Percentiles rank a stretch among this genome's conserved stretches.
Evolutionary conservation across 2,329 filamentous ascomycete genomes (phyloP).

Genomic region (Hymenoscyphus occultus): DNA sequence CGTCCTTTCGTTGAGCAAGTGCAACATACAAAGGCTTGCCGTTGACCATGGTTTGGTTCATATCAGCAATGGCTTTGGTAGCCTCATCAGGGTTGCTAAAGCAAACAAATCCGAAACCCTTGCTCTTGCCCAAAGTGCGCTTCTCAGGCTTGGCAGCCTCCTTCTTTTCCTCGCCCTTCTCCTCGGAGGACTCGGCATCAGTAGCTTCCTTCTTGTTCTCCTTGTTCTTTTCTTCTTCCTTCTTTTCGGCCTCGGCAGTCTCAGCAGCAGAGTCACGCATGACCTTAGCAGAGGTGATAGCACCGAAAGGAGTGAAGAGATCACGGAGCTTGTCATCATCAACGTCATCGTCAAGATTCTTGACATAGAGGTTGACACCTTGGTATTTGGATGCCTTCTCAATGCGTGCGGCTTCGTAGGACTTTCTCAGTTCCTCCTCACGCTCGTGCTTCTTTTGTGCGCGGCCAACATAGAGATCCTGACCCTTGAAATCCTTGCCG

Average conservation of each 20-base stretch:
- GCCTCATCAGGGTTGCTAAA: slow-evolving; percentile 99
- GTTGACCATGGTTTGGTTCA: slow-evolving; percentile 99
- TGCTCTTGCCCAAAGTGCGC: slow-evolving; percentile 84
- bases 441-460: slow-evolving; percentile 99
- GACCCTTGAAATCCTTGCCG: slow-evolving; percentile 84
- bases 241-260: slow-evolving; percentile 44
- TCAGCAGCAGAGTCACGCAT: slow-evolving; percentile 81
- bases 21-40: slow-evolving; percentile 97
- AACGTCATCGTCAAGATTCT: slow-evolving; percentile 95
- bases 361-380: slow-evolving; percentile 99
- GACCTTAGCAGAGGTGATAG: slow-evolving; percentile 98
- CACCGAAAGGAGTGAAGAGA: slow-evolving; percentile 86
- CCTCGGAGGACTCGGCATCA: slow-evolving; percentile 38
- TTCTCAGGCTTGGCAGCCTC: slow-evolving; percentile 55
- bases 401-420: slow-evolving; percentile 93
- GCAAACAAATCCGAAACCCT: slow-evolving; percentile 99
- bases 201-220: slow-evolving; percentile 46
- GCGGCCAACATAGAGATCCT: slow-evolving; percentile 96
- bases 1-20: slow-evolving; percentile 98
- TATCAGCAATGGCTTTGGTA: slow-evolving; percentile 97
- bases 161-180: slow-evolving; percentile 48
- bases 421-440: slow-evolving; percentile 97
- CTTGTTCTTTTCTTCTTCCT: slow-evolving; percentile 52
- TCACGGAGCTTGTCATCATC: slow-evolving; percentile 97
- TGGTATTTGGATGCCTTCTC: slow-evolving; percentile 99